These are phyloP conservation scores for Umbellularia californica DNA, from an alignment of 164 flowering plant species.

Conservation along the genomic window DNA sequence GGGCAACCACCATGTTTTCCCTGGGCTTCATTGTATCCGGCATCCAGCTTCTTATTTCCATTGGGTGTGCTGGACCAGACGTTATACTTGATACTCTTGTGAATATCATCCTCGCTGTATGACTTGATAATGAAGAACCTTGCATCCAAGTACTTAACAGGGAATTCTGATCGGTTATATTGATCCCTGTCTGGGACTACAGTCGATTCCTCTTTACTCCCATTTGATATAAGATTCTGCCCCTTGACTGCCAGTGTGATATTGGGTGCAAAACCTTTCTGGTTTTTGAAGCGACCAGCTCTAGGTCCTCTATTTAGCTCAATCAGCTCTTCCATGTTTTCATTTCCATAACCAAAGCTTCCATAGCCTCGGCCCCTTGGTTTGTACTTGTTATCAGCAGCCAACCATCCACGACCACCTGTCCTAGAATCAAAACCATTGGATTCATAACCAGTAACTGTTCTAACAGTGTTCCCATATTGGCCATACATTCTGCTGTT, in stretches of 20 bases:
- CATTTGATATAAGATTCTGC: constrained; percentile 30
- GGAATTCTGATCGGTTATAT: constrained; percentile 55
- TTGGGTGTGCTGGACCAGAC: constrained; percentile 95
- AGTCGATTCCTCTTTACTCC: constrained; percentile 27
- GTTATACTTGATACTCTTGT: constrained; percentile 86
- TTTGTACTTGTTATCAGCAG: constrained; percentile 57
- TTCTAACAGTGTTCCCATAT: constrained; percentile 17
- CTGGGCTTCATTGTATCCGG: constrained; percentile 71
- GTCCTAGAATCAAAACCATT: constrained; percentile 39
- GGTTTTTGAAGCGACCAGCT: constrained; percentile 59
- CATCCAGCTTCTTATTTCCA: constrained; percentile 85
- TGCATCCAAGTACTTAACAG: constrained; percentile 61
- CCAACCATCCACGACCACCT: constrained; percentile 39
- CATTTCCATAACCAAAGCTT: constrained; percentile 45
- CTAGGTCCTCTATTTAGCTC: constrained; percentile 92
- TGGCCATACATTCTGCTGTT: constrained; percentile 39
- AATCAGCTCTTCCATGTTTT: constrained; percentile 45
- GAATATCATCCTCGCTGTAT: constrained; percentile 92
- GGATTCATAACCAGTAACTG: constrained; percentile 32
- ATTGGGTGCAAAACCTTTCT: constrained; percentile 35
- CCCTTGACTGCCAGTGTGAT: constrained; percentile 50
- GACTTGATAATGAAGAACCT: constrained; percentile 90
- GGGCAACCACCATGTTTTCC: constrained; percentile 57
- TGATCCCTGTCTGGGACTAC: constrained; percentile 26
- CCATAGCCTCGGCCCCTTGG: constrained; percentile 48